Evolutionary conservation across 306 rosid species (phyloP).

Genomic region (Albizia julibrissin): DNA sequence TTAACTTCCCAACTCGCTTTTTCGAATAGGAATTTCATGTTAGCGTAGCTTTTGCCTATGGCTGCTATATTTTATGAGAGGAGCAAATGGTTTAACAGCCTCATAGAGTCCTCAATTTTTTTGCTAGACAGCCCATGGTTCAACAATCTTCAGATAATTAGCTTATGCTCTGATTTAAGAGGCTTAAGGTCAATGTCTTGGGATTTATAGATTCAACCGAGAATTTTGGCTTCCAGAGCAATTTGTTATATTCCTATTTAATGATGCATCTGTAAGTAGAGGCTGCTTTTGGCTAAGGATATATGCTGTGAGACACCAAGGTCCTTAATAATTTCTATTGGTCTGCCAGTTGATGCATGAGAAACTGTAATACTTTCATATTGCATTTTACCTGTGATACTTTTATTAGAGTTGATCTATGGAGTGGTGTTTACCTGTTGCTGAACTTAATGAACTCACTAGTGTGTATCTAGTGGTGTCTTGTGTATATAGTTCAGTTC

Average conservation of each 20-base stretch:
- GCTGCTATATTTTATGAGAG: neutral
- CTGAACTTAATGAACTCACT: neutral
- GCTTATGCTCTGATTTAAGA: neutral
- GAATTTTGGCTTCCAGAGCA: neutral
- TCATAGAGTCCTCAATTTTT: neutral
- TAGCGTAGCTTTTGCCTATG: slow-evolving; percentile 15
- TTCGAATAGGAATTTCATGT: neutral
- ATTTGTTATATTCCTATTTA: slow-evolving; percentile 2
- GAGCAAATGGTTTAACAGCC: slow-evolving; percentile 3
- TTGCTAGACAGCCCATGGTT: slow-evolving; percentile 6
- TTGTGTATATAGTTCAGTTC: neutral
- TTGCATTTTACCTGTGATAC: neutral
- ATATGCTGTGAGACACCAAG: neutral
- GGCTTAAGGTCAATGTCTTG: neutral
- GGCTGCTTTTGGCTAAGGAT: neutral
- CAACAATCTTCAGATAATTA: neutral
- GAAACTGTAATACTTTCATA: slow-evolving; percentile 1
- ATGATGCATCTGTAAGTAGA: slow-evolving; percentile 2
- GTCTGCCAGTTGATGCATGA: neutral
- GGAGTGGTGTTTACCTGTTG: neutral
- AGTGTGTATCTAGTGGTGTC: neutral
- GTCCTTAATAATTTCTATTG: neutral
- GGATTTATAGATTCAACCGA: neutral
- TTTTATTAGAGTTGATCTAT: neutral
- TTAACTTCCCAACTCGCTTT: neutral